These are phyloP conservation scores for Tylopilus plumbeoviolaceoides DNA, from an alignment of 768 basidiomycete genomes.

Conservation along the genomic window DNA sequence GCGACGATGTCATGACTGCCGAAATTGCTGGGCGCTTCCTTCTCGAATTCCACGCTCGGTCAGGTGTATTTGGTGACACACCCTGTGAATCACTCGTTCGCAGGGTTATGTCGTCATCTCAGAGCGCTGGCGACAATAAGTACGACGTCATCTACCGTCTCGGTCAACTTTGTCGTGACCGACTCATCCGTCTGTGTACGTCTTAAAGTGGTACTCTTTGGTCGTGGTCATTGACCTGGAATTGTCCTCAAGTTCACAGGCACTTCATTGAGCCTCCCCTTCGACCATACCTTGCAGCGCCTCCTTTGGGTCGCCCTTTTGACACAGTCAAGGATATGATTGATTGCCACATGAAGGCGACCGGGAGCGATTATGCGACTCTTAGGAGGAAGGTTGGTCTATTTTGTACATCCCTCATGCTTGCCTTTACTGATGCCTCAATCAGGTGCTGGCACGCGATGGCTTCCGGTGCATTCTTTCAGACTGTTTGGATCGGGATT, in stretches of 20 bases:
- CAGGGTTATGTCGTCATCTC: neutral
- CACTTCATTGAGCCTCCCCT: too few species aligned
- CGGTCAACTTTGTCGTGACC: neutral
- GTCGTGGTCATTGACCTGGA: too few species aligned
- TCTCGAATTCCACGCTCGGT: neutral
- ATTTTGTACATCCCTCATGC: neutral
- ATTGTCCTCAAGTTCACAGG: too few species aligned
- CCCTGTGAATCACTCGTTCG: neutral
- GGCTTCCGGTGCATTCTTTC: neutral
- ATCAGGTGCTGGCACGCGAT: neutral
- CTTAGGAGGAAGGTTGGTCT: neutral
- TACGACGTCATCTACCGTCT: neutral
- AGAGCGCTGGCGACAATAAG: too few species aligned
- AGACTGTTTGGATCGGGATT: neutral
- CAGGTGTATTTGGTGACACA: neutral
- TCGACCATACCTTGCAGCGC: too few species aligned
- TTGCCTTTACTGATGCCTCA: neutral
- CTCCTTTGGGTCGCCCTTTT: neutral
- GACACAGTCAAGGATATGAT: neutral
- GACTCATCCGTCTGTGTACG: neutral
- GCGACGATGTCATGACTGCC: neutral
- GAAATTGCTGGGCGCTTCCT: neutral
- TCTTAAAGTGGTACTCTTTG: neutral
- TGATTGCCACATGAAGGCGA: neutral
- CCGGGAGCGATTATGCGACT: neutral